A percentile compares a stretch with the other conserved stretches of the same genome.
Evolutionary conservation across 225 moss, liverwort and hornwort species (phyloP).

Genomic region (Pseudoscleropodium purum): DNA sequence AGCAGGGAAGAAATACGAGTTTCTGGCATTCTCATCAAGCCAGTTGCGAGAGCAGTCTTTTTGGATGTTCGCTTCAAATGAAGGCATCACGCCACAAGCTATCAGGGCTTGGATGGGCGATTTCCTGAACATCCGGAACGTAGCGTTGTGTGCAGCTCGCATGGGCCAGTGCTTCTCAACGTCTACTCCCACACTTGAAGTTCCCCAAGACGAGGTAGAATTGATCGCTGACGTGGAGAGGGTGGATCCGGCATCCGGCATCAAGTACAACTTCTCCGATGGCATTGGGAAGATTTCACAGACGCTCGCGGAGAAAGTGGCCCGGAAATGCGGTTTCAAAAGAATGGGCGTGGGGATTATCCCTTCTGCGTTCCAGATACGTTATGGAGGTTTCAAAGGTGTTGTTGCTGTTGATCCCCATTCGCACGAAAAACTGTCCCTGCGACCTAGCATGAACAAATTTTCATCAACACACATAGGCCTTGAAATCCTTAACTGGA

Average conservation of each 20-base stretch:
- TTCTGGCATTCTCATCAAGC: slow-evolving; percentile 76
- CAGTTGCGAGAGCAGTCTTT: slow-evolving; percentile 79
- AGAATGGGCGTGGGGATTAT: slow-evolving; percentile 16
- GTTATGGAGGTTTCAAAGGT: slow-evolving; percentile 86
- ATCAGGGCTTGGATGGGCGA: slow-evolving; percentile 85
- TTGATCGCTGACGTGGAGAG: slow-evolving; percentile 46
- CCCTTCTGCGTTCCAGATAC: slow-evolving; percentile 85
- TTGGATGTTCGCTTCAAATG: slow-evolving; percentile 75
- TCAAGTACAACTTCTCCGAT: slow-evolving; percentile 73
- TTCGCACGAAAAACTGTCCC: slow-evolving; percentile 41
- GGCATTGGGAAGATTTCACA: slow-evolving; percentile 80
- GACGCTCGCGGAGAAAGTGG: slow-evolving; percentile 57
- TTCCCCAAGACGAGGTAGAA: slow-evolving; percentile 31
- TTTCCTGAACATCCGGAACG: slow-evolving; percentile 65
- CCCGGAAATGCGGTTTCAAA: slow-evolving; percentile 38
- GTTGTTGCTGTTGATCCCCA: slow-evolving; percentile 68
- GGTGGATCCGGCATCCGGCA: slow-evolving; percentile 10
- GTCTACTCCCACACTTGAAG: slow-evolving; percentile 62
- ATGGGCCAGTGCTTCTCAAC: slow-evolving; percentile 99
- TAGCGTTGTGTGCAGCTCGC: slow-evolving; percentile 81
- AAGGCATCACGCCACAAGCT: slow-evolving; percentile 23
- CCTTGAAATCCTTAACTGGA: slow-evolving; percentile 60
- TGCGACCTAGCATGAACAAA: slow-evolving; percentile 80
- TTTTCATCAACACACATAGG: slow-evolving; percentile 52
- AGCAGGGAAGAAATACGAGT: slow-evolving; percentile 57